Percentiles rank a stretch among this genome's conserved stretches.
These are phyloP conservation scores for Globisporangium polare DNA, from an alignment of 352 stramenopile species.

Conservation along the genomic window DNA sequence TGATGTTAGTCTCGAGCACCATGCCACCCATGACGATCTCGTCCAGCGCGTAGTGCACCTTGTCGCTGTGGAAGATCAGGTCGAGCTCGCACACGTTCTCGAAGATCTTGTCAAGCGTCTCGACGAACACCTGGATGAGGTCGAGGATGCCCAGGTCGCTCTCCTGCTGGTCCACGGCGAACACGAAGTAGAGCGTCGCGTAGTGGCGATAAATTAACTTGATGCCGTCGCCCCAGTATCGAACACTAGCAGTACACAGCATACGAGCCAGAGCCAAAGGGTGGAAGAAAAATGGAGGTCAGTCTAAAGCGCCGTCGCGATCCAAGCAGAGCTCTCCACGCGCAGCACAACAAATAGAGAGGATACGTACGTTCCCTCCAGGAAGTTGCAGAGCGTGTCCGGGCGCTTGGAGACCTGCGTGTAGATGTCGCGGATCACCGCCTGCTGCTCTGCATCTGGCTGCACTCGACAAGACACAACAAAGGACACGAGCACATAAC, in stretches of 20 bases:
- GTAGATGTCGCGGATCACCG: constrained; percentile 97
- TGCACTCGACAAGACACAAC: constrained; percentile 18
- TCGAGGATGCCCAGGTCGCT: constrained; percentile 99
- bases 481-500: no score
- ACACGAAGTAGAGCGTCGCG: constrained; percentile 99
- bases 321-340: not conserved
- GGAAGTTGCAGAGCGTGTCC: constrained; percentile 99
- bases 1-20: constrained; percentile 99
- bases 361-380: constrained; percentile 91
- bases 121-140: constrained; percentile 97
- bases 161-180: constrained; percentile 98
- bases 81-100: constrained; percentile 99
- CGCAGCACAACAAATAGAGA: not conserved
- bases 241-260: constrained; percentile 36
- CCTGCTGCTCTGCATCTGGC: constrained; percentile 95
- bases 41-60: constrained; percentile 96
- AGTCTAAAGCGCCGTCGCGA: not conserved
- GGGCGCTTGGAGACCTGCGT: constrained; percentile 97
- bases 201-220: constrained; percentile 99
- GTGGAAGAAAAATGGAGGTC: constrained; percentile 2
- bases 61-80: constrained; percentile 99
- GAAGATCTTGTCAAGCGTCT: constrained; percentile 98
- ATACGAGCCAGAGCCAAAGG: constrained; percentile 2
- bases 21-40: constrained; percentile 99
- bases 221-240: constrained; percentile 95